Base-by-base conservation (phyloP, 768 basidiomycete species). In the Obba rivulosa region DNA sequence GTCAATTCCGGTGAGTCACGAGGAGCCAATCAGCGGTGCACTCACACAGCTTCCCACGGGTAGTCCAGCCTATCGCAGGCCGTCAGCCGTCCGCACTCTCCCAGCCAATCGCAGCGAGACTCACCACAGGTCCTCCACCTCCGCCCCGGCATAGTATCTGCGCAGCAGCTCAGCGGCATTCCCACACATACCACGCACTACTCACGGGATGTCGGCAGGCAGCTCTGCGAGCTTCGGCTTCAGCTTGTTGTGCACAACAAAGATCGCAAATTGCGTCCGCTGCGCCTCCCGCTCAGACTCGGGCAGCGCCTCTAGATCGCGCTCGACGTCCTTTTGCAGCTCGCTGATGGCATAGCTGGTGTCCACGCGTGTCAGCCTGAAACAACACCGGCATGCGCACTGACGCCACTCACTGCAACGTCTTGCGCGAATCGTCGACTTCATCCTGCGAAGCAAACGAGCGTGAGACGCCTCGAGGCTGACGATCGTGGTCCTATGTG, bases 211-310 rank as follows among this genome's bases (percentile, higher is more conserved):
- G 50, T 79, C 78, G 2, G 72, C 57, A 2, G 92, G 88, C 34
- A 99, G 69, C 39, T 79, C 68, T 22, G 81, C 93, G 31, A 83
- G 63, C 70, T 99, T 99, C 25, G 74, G 71, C 69, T 97, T 97
- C 52, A 82, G 73, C 71, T 97, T 98, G 73, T 93, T 91, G 68
- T 93, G 89, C 21, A 94, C 90, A 41, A 98, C 95, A 61, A 98
- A 99, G 54, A 97, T 73, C 1, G 80, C 94, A 51, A 99, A 92
- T 63, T 87, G 74, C 22, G 95, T 93, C 3, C 75, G 70, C 8
- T 67, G 64, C 1, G 77, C 77, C n/a, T 85, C 80, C 43, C 85
- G 83, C 56, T 93, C 83, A 16, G 77, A 66, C 64, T 89, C 87
- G 3, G 87, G 83, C 48, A 81, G 75, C 10, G 65, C 63, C 23